Percentiles rank a stretch among this genome's conserved stretches.
These are phyloP conservation scores for Capsicum rhomboideum DNA, from an alignment of 257 asterid genomes.

Conservation along the genomic window DNA sequence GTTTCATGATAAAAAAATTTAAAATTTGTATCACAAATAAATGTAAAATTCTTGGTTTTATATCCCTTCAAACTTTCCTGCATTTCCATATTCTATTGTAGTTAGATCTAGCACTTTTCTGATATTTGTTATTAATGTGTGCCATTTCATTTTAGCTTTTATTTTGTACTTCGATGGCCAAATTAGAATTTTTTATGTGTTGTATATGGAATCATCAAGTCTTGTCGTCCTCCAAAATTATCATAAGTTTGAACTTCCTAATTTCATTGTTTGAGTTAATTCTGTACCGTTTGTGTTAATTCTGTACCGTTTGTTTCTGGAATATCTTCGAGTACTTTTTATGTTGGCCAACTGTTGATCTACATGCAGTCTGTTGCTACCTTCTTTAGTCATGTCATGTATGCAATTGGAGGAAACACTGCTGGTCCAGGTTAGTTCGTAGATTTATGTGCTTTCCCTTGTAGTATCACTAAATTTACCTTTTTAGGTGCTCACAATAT, in stretches of 20 bases:
- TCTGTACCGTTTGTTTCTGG: background rate
- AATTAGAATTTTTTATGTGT: background rate
- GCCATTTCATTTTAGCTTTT: background rate
- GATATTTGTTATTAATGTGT: background rate
- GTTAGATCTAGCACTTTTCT: background rate
- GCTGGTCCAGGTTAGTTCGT: conserved; percentile 84
- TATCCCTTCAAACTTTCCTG: background rate
- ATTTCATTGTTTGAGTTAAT: background rate
- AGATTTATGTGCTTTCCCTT: background rate
- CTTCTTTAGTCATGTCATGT: conserved; percentile 90
- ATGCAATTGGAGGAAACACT: conserved; percentile 92
- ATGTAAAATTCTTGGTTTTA: background rate
- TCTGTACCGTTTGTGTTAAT: background rate
- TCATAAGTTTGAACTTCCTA: background rate
- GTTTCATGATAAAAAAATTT: background rate
- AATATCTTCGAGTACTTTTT: background rate
- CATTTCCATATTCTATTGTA: background rate
- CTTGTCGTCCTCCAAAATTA: background rate
- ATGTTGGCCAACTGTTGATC: background rate
- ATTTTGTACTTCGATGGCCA: background rate
- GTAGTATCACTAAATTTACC: background rate
- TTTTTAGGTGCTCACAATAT: background rate
- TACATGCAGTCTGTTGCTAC: conserved; percentile 78
- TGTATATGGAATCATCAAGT: background rate
- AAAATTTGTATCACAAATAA: background rate